These are phyloP conservation scores for Fusarium keratoplasticum DNA, from an alignment of 2,329 filamentous ascomycete genomes.

Conservation along the genomic window DNA sequence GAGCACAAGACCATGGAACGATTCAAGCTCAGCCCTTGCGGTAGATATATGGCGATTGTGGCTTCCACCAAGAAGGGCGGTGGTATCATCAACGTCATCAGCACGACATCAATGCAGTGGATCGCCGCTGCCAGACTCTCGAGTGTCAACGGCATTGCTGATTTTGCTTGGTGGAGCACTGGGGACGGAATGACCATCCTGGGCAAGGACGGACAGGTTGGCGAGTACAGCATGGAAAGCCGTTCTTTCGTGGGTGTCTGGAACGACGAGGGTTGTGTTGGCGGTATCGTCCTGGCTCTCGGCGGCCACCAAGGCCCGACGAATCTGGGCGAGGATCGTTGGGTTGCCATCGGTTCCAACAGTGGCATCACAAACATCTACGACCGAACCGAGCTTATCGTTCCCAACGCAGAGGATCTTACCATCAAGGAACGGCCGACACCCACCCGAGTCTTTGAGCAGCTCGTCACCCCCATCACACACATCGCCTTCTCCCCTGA, in stretches of 20 bases:
- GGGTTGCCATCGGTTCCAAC: conserved; percentile 88
- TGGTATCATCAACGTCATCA: conserved; percentile 87
- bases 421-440: conserved; percentile 75
- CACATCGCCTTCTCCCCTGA: conserved; percentile 86
- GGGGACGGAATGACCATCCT: conserved; percentile 85
- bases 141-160: conserved; percentile 83
- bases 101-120: conserved; percentile 87
- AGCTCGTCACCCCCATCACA: conserved; percentile 88
- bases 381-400: conserved; percentile 76
- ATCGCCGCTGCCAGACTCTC: conserved; percentile 84
- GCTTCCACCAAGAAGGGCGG: conserved; percentile 86
- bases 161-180: conserved; percentile 93
- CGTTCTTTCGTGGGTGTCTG: conserved; percentile 82
- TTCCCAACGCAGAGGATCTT: conserved; percentile 53
- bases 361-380: conserved; percentile 95
- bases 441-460: conserved; percentile 81
- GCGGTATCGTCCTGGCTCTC: conserved; percentile 83
- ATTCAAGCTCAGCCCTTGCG: conserved; percentile 89
- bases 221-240: conserved; percentile 82
- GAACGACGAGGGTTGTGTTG: conserved; percentile 90
- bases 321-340: conserved; percentile 81
- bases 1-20: conserved; percentile 92
- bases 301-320: conserved; percentile 75
- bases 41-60: conserved; percentile 84
- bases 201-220: conserved; percentile 88